Conservation (phyloP, 2,329 filamentous ascomycete species). For the Juglanconis sp. region DNA sequence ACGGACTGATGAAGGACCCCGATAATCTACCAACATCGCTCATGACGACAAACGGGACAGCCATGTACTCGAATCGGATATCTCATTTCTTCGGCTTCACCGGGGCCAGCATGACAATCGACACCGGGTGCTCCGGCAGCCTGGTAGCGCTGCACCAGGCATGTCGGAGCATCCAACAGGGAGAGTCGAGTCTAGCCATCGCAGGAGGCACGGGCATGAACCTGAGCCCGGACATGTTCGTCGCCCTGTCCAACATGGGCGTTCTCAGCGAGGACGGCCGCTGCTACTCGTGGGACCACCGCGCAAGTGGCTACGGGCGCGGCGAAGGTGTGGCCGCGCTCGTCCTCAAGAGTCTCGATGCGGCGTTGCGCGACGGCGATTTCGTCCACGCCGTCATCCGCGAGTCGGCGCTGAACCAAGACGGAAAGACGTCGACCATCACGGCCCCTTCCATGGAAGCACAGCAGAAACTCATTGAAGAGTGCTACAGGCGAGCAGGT, state of each 20-base stretch:
- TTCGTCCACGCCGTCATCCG: conserved; percentile 38
- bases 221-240: conserved; percentile 20
- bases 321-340: background rate
- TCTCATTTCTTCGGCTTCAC: conserved; percentile 38
- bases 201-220: conserved; percentile 24
- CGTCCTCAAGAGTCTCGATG: conserved; percentile 27
- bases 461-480: conserved; percentile 32
- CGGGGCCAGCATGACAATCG: conserved; percentile 41
- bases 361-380: conserved; percentile 44
- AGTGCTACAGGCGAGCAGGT: conserved; percentile 29
- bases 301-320: conserved; percentile 14
- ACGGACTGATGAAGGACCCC: too few relatives aligned
- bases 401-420: conserved; percentile 37
- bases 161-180: background rate
- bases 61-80: conserved; percentile 35
- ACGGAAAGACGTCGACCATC: conserved; percentile 41
- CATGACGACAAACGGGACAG: too few relatives aligned
- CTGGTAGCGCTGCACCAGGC: conserved; percentile 29
- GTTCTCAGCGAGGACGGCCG: conserved; percentile 33
- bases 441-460: conserved; percentile 32
- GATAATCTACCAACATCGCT: too few relatives aligned
- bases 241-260: conserved; percentile 30
- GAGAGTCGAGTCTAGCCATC: conserved; percentile 15
- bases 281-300: background rate
- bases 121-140: conserved; percentile 44